Evolutionary conservation across 768 basidiomycete species (phyloP).

Genomic region (Tulasnella sp.): DNA sequence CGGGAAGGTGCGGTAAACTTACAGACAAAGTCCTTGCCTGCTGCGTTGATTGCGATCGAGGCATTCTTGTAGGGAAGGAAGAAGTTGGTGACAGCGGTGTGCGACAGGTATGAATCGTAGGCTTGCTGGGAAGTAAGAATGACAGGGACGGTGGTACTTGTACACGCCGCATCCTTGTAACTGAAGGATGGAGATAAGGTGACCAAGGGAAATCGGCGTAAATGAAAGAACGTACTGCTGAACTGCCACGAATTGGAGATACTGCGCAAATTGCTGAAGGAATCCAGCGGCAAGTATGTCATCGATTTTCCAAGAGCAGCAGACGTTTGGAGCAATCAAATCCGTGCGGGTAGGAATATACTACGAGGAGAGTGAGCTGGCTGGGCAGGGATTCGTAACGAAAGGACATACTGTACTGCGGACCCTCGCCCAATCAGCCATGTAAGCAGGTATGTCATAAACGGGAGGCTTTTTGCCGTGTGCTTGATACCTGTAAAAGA

Average conservation of each 20-base stretch:
- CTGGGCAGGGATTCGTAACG: constrained; percentile 18
- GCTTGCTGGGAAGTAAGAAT: background rate
- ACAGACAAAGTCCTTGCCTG: background rate
- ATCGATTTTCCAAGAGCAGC: constrained; percentile 27
- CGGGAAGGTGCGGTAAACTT: background rate
- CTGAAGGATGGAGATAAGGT: background rate
- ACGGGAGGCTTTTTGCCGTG: constrained; percentile 23
- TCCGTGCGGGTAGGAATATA: constrained; percentile 16
- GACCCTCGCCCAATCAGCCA: constrained; percentile 20
- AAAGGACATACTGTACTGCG: background rate
- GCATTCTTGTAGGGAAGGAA: constrained; percentile 10
- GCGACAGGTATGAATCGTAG: constrained; percentile 11
- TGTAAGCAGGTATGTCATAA: constrained; percentile 25
- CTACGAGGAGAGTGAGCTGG: background rate
- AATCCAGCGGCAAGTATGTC: constrained; percentile 26
- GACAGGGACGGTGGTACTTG: background rate
- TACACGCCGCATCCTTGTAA: constrained; percentile 4
- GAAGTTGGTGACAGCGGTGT: constrained; percentile 6
- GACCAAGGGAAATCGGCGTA: background rate
- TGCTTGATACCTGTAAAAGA: no score
- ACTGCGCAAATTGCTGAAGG: constrained; percentile 22
- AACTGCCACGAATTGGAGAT: constrained; percentile 8
- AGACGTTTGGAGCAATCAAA: constrained; percentile 28
- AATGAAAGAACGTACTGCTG: background rate
- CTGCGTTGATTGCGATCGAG: background rate